Evolutionary conservation across 1,284 basidiomycete genomes (phyloP).

Genomic region (Wolfiporia cocos): DNA sequence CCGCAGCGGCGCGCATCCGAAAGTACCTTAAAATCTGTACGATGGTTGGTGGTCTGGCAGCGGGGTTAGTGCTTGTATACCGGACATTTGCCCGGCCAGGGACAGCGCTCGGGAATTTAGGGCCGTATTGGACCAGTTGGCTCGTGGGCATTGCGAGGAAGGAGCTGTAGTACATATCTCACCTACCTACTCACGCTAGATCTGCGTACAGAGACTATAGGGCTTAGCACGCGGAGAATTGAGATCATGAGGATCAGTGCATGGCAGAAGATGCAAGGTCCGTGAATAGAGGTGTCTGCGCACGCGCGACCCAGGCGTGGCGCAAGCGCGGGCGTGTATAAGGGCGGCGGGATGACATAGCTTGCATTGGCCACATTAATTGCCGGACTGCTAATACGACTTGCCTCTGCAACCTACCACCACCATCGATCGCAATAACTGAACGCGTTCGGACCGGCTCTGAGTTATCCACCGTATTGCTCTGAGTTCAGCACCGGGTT

Average conservation of each 20-base stretch:
- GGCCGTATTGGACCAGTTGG: slow-evolving; percentile 54
- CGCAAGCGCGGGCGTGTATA: slow-evolving; percentile 15
- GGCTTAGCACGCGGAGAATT: no score
- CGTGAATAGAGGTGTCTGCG: slow-evolving; percentile 24
- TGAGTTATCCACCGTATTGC: slow-evolving; percentile 1
- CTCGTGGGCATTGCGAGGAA: slow-evolving; percentile 42
- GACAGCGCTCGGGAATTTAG: slow-evolving; percentile 45
- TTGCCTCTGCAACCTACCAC: slow-evolving; percentile 8
- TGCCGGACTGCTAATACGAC: slow-evolving; percentile 15
- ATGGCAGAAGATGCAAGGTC: no score
- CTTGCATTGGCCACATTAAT: slow-evolving; percentile 17
- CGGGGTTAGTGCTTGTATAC: slow-evolving; percentile 62
- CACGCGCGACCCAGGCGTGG: slow-evolving; percentile 26
- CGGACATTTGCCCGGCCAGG: slow-evolving; percentile 61
- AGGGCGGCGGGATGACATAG: slow-evolving; percentile 17
- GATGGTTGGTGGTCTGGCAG: slow-evolving; percentile 61
- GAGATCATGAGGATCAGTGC: no score
- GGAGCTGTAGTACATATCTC: slow-evolving; percentile 20
- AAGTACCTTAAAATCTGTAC: slow-evolving; percentile 67
- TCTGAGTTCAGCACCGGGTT: slow-evolving; percentile 8
- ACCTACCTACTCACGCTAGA: background rate
- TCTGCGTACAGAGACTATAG: no score
- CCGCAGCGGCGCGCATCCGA: slow-evolving; percentile 57
- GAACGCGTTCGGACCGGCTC: background rate
- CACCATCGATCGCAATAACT: slow-evolving; percentile 14